Conservation (phyloP, 768 basidiomycete genomes). For the Suillus discolor region DNA sequence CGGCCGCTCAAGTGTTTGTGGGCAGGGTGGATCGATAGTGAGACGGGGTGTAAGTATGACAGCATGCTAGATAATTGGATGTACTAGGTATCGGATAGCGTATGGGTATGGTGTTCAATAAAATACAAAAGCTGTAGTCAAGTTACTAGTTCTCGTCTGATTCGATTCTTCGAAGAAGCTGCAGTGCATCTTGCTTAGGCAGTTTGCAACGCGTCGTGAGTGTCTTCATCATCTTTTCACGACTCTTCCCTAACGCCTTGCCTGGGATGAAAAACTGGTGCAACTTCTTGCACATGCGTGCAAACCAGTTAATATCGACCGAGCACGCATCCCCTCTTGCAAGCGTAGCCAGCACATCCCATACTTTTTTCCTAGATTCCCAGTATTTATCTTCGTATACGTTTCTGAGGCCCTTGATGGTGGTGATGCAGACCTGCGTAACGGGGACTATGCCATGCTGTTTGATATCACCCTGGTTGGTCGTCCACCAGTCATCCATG, state of each 20-base stretch:
- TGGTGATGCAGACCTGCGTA: constrained; percentile 35
- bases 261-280: not conserved
- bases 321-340: not conserved
- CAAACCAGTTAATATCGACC: not conserved
- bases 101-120: not conserved
- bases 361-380: constrained; percentile 25
- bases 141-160: not conserved
- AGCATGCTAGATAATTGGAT: not conserved
- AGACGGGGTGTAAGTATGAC: not conserved
- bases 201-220: constrained; percentile 31
- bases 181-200: constrained; percentile 20
- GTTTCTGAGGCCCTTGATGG: constrained; percentile 14
- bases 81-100: not conserved
- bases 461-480: constrained; percentile 26
- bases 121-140: not conserved
- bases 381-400: constrained; percentile 13
- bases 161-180: constrained; percentile 24
- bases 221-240: not conserved
- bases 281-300: not conserved
- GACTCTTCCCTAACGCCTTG: not conserved
- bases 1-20: not conserved
- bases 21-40: not conserved
- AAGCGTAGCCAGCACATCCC: constrained; percentile 18
- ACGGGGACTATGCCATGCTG: constrained; percentile 22
- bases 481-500: constrained; percentile 39